Percentiles rank a stretch among this genome's conserved stretches.
Conservation (phyloP, 257 asterid species). For the Salvia hispanica region DNA sequence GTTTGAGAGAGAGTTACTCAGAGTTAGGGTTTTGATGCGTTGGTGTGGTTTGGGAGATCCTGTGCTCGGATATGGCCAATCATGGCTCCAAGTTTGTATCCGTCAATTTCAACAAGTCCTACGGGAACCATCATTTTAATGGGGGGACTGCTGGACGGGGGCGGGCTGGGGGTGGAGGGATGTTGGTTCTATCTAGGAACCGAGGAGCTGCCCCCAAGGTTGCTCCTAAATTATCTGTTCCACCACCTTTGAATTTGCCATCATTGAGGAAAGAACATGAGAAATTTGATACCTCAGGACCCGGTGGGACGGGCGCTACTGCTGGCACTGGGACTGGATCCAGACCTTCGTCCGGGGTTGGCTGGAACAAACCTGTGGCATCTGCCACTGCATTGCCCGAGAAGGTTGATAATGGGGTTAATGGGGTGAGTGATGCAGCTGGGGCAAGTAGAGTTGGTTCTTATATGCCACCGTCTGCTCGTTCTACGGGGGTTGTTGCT, state of each 20-base stretch:
- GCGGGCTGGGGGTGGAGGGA: conserved; percentile 74
- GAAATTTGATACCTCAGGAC: conserved; percentile 64
- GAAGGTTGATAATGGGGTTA: conserved; percentile 48
- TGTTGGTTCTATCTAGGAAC: conserved; percentile 81
- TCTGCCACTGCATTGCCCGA: conserved; percentile 44
- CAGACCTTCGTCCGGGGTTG: conserved; percentile 81
- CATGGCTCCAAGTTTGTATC: conserved; percentile 83
- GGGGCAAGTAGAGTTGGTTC: conserved; percentile 52
- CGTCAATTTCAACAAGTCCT: conserved; percentile 82
- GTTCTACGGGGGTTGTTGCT: conserved; percentile 47
- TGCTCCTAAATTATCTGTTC: conserved; percentile 80
- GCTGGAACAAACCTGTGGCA: conserved; percentile 81
- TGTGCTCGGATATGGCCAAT: conserved; percentile 74
- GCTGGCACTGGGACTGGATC: conserved; percentile 69
- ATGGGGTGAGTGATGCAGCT: conserved; percentile 44
- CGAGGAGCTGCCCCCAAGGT: conserved; percentile 58
- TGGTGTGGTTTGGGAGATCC: conserved; percentile 51
- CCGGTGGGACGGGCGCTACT: conserved; percentile 59
- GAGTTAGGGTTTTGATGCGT: conserved; percentile 73
- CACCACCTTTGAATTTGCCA: conserved; percentile 96
- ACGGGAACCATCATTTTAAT: conserved; percentile 68
- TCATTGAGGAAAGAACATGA: conserved; percentile 95
- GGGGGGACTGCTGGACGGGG: conserved; percentile 51
- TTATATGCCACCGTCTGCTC: conserved; percentile 82
- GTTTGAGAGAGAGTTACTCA: conserved; percentile 36